Base-by-base conservation (phyloP, 768 basidiomycete genomes). In the Macrolepiota dolichaula region DNA sequence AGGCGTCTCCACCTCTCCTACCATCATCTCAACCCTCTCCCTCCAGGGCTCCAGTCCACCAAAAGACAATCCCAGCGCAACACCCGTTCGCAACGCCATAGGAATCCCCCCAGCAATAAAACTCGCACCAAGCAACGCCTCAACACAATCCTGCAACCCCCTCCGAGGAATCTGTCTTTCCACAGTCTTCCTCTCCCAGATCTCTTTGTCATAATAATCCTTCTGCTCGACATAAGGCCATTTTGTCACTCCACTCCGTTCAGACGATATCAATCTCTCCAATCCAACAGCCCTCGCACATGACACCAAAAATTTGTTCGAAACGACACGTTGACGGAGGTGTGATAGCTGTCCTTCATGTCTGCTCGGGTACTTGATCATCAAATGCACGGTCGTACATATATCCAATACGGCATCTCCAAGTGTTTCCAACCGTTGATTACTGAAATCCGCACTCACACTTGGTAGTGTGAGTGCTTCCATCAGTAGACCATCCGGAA, bases 131-230 rank as follows among this genome's bases (percentile, higher is more conserved):
- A 96, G 74, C 4, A 85, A 79, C 0, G 94, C 89, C 70, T 96
- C 94, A 86, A 94, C 91, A 68, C 89, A 93, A 68, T 96, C 94
- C 68, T 92, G 91, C 63, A 96, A 72, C 66, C 89, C 86, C 59
- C 91, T 75, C 27, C 91, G 80, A 3, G 88, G 84, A 59, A 86
- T 83, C 38, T 73, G 72, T 37, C 88, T 80, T 56, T 56, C 64
- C n/a, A 77, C 77, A 49, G 61, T 73, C 49, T 79, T 72, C 22
- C 46, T 51, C 22, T 59, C 49, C 46, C 10, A 70, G 63, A 47
- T 59, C 61, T 58, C 51, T 52, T 60, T 54, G 13, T 36, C 53
- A 25, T 54, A 55, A 47, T 71, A 68, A 35, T 77, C 76, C 2
- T 73, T 72, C 0, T 78, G 64, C 40, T 81, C 67, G 5, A 77